Conservation (phyloP, 2,329 filamentous ascomycete species). For the Nigrograna mackinnonii region DNA sequence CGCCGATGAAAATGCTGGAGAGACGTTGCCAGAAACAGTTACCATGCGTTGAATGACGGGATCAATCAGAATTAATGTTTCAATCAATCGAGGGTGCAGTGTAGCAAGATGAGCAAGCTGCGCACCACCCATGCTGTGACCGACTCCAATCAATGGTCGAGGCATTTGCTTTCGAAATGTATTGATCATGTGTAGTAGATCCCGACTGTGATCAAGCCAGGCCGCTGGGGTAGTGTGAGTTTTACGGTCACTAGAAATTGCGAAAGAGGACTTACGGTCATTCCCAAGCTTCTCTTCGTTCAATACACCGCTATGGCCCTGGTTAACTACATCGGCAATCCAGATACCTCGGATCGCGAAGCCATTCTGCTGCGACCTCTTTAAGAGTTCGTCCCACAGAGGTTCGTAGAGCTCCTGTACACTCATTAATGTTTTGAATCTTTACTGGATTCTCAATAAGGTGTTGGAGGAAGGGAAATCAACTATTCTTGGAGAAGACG, state of each 20-base stretch:
- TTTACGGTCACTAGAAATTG: background rate
- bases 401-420: constrained; percentile 93
- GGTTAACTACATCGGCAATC: constrained; percentile 87
- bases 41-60: constrained; percentile 69
- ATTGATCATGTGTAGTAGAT: constrained; percentile 85
- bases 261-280: constrained; percentile 69
- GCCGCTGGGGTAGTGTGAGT: constrained; percentile 57
- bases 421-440: too few relatives aligned
- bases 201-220: constrained; percentile 85
- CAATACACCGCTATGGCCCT: constrained; percentile 76
- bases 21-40: constrained; percentile 45
- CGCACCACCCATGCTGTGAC: constrained; percentile 85
- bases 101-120: constrained; percentile 73
- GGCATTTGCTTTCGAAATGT: constrained; percentile 78
- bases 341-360: constrained; percentile 80
- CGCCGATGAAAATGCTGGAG: constrained; percentile 65
- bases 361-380: constrained; percentile 58
- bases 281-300: constrained; percentile 80
- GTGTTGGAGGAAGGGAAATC: too few relatives aligned
- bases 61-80: constrained; percentile 78
- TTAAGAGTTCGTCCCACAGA: constrained; percentile 81
- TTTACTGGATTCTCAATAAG: too few relatives aligned
- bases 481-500: too few relatives aligned
- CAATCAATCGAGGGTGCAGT: constrained; percentile 79
- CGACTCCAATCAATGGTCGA: constrained; percentile 80